A percentile compares a stretch with the other conserved stretches of the same genome.
phyloP scores from a whole-genome alignment of 2,329 filamentous ascomycete species.

The Beauveria medogensis region DNA sequence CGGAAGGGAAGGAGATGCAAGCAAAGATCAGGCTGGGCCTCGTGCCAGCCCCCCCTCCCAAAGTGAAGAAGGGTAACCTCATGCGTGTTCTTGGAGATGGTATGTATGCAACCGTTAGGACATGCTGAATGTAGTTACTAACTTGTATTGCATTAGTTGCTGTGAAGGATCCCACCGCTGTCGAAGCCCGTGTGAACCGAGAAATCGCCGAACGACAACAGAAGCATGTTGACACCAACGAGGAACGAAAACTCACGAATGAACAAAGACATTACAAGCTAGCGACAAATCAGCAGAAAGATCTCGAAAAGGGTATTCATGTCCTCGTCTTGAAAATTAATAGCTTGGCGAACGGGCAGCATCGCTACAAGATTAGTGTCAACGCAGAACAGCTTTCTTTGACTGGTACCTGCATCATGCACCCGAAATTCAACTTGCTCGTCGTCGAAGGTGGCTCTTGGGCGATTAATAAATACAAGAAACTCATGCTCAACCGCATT shows the following conservation, averaged over 20 bases:
- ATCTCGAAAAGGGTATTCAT: conserved; percentile 78
- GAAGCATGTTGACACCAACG: conserved; percentile 70
- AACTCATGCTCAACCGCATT: conserved; percentile 87
- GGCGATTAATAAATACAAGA: conserved; percentile 77
- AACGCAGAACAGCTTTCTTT: conserved; percentile 86
- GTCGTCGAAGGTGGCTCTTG: conserved; percentile 86
- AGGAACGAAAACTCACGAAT: conserved; percentile 79
- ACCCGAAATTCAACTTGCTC: conserved; percentile 81
- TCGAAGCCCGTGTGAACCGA: conserved; percentile 86
- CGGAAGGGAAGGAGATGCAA: conserved; percentile 90
- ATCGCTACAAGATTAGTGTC: conserved; percentile 85
- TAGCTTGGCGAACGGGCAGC: conserved; percentile 83
- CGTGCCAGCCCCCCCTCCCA: conserved; percentile 82
- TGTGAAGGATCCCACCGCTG: conserved; percentile 93
- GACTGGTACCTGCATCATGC: conserved; percentile 84
- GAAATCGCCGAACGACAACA: conserved; percentile 83
- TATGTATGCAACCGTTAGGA: conserved; percentile 32
- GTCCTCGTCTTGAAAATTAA: conserved; percentile 84
- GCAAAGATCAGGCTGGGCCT: conserved; percentile 90
- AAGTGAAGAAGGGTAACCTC: conserved; percentile 94
- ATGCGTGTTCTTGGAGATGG: conserved; percentile 90
- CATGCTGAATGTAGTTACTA: background rate
- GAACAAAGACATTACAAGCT: conserved; percentile 83
- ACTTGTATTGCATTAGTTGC: conserved; percentile 31
- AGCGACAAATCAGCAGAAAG: conserved; percentile 71